Evolutionary conservation across 192 early-diverging fungal species (phyloP), one percentile per base, ranked within the genome.

Genomic region (Thoreauomyces humboldtii): DNA sequence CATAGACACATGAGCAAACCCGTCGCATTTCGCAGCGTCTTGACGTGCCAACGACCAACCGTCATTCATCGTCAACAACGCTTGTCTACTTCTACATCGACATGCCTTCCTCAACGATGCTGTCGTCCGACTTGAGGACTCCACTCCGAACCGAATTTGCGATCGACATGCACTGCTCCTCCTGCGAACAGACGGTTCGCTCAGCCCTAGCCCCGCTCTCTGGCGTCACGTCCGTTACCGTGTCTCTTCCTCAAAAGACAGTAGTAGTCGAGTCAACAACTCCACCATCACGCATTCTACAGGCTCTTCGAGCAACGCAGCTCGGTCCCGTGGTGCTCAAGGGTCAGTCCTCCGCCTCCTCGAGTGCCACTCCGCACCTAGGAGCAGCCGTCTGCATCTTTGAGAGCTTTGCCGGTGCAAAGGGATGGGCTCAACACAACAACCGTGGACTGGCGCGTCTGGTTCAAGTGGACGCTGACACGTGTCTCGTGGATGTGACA

Each of bases 321-420:
- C 86, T 87, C 45, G 76, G 77, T 11, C n/a, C n/a, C n/a, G 87
- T 87, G 0, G 87, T 95, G 37, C 80, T 95, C 7, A 86, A 89
- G 22, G 93, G 93, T 19, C 82, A 88, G 41, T 88, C 89, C 1
- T 32, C 64, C 14, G 35, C 35, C 21, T 15, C 38, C 7, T 52
- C 50, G 27, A 77, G 83, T 24, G 70, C 84, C 32, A 72, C 78
- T 51, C 84, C 77, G 46, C 87, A 90, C 60, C 77, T 87, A 41
- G 91, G 89, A 32, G 92, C 92, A 0, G 94, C 94, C 19, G 94
- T 96, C 5, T 93, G 92, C 62, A 94, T 96, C 31, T 88, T 96
- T 52, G 91, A 96, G 54, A 45, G 42, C 11, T 77, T 76, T 46
- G 43, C n/a, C 12, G 76, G 73, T 4, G 62, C 65, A 0, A 41